Evolutionary conservation across 2,329 filamentous ascomycete genomes (phyloP).

Genomic region (Gaeumannomyces sp.): DNA sequence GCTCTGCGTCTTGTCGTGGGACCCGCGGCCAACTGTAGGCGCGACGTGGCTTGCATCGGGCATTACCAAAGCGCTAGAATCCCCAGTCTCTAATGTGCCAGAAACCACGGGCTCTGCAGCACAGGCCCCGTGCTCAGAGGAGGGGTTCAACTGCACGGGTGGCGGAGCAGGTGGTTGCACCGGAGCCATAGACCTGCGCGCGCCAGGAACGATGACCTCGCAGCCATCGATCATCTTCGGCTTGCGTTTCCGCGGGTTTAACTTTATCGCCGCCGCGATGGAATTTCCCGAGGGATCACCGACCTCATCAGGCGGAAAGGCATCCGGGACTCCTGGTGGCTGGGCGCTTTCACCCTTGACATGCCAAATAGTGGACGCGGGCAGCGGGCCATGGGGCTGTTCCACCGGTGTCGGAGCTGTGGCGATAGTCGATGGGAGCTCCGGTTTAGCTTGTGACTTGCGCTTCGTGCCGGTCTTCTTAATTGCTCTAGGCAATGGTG

Average conservation of each 20-base stretch:
- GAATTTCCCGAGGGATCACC: conserved; percentile 24
- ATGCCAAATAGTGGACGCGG: no score
- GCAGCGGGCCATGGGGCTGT: background rate
- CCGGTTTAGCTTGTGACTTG: background rate
- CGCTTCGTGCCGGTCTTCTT: background rate
- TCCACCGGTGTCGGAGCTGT: background rate
- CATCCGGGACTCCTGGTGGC: background rate
- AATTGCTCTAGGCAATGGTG: background rate
- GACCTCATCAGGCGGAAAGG: conserved; percentile 10
- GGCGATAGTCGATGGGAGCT: background rate
- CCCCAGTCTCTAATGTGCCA: no score
- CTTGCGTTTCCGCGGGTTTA: conserved; percentile 39
- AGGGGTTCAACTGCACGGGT: background rate
- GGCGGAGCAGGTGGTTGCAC: background rate
- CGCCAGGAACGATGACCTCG: conserved; percentile 14
- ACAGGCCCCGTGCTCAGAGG: background rate
- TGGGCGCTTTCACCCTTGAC: background rate
- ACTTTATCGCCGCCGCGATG: conserved; percentile 47
- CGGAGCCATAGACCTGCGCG: background rate
- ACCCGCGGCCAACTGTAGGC: background rate
- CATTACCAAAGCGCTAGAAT: background rate
- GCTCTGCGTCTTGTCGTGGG: background rate
- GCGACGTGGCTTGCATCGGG: background rate
- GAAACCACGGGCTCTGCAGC: background rate
- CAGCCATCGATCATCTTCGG: conserved; percentile 39